Evolutionary conservation across 2,329 filamentous ascomycete genomes (phyloP), one percentile per base, ranked within the genome.

Genomic region (Xylariales sp.): DNA sequence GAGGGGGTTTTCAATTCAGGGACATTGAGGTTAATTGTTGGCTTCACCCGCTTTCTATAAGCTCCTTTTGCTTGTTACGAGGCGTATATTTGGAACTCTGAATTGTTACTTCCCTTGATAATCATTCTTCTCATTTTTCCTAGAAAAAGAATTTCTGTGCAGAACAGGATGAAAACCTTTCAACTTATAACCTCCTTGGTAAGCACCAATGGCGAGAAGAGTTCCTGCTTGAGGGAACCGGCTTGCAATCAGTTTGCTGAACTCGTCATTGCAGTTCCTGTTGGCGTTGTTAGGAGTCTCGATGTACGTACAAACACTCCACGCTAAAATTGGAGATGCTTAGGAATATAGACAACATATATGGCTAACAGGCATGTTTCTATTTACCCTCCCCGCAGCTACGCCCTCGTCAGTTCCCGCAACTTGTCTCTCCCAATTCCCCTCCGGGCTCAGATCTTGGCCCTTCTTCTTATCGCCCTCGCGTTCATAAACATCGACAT

Each of bases 391-490:
- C 27, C 5, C 8, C 20, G 7, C 20, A 59, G 55, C 30, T 57
- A 56, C 29, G 48, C 55, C 14, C 52, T 57, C 38, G 50, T 54
- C 16, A 50, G 45, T 10, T 45, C 54, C 6, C 56, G 50, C 42
- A 47, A 40, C 3, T 42, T 60, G 6, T 54, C 51, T 3, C 45
- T 59, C 6, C 56, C 56, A 15, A 44, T 60, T 17, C 42, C 55
- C 15, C 51, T 52, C n/a, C 52, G 49, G 4, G 50, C 52, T 13
- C 50, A 47, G 5, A 48, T 52, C 19, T 43, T 59, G 31, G 51
- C 53, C 2, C 54, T 59, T 27, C 38, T 58, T 6, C 46, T 60
- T 6, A 55, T 55, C 10, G 32, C 57, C 15, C 39, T 57, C 23
- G 50, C 55, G 5, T 45, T 45, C 14, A 52, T 43, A 12, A 55